Base-by-base conservation (phyloP, 2,329 filamentous ascomycete species). In the Neocucurbitaria cava region DNA sequence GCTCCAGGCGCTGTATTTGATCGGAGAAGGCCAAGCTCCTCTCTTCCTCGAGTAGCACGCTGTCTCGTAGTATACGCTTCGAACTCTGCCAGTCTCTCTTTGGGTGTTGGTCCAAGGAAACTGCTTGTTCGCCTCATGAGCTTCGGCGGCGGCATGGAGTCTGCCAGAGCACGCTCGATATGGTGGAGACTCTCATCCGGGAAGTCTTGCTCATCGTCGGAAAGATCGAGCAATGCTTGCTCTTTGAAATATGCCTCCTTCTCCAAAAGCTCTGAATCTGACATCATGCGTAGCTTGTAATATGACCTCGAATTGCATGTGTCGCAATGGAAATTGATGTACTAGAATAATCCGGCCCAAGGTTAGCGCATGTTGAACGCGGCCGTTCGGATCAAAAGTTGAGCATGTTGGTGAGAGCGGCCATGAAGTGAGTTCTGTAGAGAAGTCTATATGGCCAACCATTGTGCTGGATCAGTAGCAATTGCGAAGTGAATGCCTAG, bases 21-120 rank as follows among this genome's bases (percentile, higher is more conserved):
- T 9, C 59, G 57, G 42, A 36, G 51, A 7, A 67, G 23, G 17
- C 21, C 47, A 7, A 52, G 51, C 21, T 7, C 42, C 5, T 44
- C 47, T 20, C 57, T 28, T 42, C 67, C 56, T 13, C 40, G 30
- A 20, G 15, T 43, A 21, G 53, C 47, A 38, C 62, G 68, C 23
- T 61, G 62, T 30, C 49, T 62, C 26, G 45, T 45, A 4, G 68
- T 46, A 31, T 67, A 51, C n/a, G 60, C 49, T 40, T 70, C 62
- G 23, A 71, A 72, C 3, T 67, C 64, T 23, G 61, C 66, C 46
- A 61, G 63, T 38, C 50, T 59, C 46, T 74, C 65, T 52, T 66
- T 72, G 3, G 71, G 68, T 1, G 69, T 73, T 33, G 66, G 62
- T 2, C 71, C 71, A 10, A 70, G 53, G 21, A 75, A 72, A 49